Base-by-base conservation (phyloP, 129 eudicot species). In the Solidago caesia region DNA sequence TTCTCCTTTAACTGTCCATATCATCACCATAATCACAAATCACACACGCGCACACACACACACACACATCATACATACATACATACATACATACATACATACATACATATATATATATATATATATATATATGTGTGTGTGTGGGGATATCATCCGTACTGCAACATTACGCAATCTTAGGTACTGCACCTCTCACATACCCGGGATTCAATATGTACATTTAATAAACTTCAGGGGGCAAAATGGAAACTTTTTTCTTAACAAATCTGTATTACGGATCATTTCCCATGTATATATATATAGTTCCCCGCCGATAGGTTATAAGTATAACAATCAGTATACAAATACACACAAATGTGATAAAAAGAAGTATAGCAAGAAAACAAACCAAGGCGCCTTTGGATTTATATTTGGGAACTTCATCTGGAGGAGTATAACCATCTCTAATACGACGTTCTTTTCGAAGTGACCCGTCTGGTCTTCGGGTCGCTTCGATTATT, bases 391-490 rank as follows among this genome's bases (percentile, higher is more conserved):
- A 78, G 48, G 97, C 84, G 57, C 97, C 99, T 80, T 84, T 94
- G 60, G 99, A 89, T 82, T 94, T 89, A 75, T 94, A 91, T 51
- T 88, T 84, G 75, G 96, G 91, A 76, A 94, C 94, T 91, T 94
- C 97, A 68, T 94, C 97, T 56, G 85, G 99, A 72, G 99, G 99
- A n/a, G 71, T 80, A 73, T 91, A 88, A 60, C 99, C 99, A 43
- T 97, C 91, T 69, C 99, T 85, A 66, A 91, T 91, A 8, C 91
- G 82, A 49, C 88, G 85, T 48, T 93, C 89, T 59, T 94, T 94
- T 13, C 99, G 89, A 16, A 83, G 85, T 64, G 97, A 83, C 8
- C 99, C 99, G 88, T 94, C 99, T 79, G 99, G 99, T 59, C 99
- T 75, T 13, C 96, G 92, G 53, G 99, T 91, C 12, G 96, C 91